Percentiles rank a stretch among this genome's conserved stretches.
These are phyloP conservation scores for Gynostemma pentaphyllum DNA, from an alignment of 306 rosid genomes.

Conservation along the genomic window DNA sequence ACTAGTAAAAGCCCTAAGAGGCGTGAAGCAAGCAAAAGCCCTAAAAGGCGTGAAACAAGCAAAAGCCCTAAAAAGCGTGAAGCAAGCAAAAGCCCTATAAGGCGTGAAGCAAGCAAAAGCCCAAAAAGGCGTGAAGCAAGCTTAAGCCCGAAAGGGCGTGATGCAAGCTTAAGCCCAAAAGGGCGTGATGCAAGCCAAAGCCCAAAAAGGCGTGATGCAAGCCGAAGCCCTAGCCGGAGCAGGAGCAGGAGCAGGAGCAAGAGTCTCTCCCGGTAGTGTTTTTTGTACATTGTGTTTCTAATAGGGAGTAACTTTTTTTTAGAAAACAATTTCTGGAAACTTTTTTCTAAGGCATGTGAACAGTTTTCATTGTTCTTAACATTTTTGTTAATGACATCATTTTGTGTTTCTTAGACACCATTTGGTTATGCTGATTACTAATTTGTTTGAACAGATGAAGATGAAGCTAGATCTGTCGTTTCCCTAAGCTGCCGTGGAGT, in stretches of 20 bases:
- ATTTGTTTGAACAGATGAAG: constrained; percentile 1
- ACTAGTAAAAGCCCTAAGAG: constrained; percentile 61
- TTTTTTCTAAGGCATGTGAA: not conserved
- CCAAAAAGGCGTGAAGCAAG: too few species aligned
- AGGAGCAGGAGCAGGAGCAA: constrained; percentile 68
- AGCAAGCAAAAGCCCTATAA: too few species aligned
- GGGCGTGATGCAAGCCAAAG: too few species aligned
- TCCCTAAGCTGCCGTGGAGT: not conserved
- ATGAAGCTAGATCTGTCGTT: not conserved
- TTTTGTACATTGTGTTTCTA: not conserved
- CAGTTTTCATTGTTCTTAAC: not conserved
- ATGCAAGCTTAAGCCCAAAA: too few species aligned
- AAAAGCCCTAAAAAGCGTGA: too few species aligned
- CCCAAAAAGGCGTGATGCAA: too few species aligned
- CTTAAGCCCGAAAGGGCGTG: too few species aligned
- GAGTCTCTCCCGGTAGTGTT: constrained; percentile 63
- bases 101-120: too few species aligned
- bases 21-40: constrained; percentile 58
- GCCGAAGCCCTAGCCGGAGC: constrained; percentile 51
- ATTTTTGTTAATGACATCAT: not conserved
- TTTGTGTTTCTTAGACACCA: not conserved
- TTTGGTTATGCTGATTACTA: not conserved
- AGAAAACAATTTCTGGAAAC: not conserved
- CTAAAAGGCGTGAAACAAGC: too few species aligned
- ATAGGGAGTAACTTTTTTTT: too few species aligned